Conservation (phyloP, 2,329 filamentous ascomycete genomes). For the Pochonia chlamydosporia region DNA sequence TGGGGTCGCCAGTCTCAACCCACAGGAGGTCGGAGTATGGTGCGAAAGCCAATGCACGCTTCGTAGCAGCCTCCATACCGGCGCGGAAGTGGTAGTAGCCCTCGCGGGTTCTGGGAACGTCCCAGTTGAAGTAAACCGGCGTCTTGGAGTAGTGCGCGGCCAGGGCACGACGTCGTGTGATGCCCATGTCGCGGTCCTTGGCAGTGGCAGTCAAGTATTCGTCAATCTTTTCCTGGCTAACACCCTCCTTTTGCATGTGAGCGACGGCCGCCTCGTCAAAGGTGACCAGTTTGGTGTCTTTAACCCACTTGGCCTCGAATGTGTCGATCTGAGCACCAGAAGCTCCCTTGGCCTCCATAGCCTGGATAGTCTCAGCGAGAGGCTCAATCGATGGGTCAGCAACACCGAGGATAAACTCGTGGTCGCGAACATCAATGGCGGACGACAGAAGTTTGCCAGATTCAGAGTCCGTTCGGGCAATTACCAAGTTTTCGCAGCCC, state of each 20-base stretch:
- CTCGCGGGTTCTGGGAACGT: constrained; percentile 86
- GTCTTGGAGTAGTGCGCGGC: constrained; percentile 61
- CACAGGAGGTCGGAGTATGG: constrained; percentile 93
- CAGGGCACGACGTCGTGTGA: constrained; percentile 69
- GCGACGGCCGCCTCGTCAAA: constrained; percentile 86
- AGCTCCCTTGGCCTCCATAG: constrained; percentile 79
- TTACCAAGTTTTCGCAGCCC: constrained; percentile 90
- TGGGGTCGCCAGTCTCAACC: constrained; percentile 92
- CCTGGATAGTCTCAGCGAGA: constrained; percentile 80
- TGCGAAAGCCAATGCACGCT: constrained; percentile 85
- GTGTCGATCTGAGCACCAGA: constrained; percentile 73
- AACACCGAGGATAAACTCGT: constrained; percentile 92
- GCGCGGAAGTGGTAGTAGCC: constrained; percentile 88
- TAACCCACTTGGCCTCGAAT: constrained; percentile 85
- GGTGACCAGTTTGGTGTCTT: constrained; percentile 74
- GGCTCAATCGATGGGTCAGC: constrained; percentile 69
- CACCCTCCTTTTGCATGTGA: constrained; percentile 64
- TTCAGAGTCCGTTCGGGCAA: constrained; percentile 93
- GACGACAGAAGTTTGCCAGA: constrained; percentile 86
- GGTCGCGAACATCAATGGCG: constrained; percentile 87
- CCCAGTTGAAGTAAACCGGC: constrained; percentile 80
- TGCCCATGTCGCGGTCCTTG: constrained; percentile 66
- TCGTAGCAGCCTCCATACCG: constrained; percentile 80
- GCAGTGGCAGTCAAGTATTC: constrained; percentile 59
- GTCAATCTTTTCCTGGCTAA: constrained; percentile 57